Evolutionary conservation across 768 basidiomycete species (phyloP), one percentile per base, ranked within the genome.

Genomic region (Lactarius hengduanensis): DNA sequence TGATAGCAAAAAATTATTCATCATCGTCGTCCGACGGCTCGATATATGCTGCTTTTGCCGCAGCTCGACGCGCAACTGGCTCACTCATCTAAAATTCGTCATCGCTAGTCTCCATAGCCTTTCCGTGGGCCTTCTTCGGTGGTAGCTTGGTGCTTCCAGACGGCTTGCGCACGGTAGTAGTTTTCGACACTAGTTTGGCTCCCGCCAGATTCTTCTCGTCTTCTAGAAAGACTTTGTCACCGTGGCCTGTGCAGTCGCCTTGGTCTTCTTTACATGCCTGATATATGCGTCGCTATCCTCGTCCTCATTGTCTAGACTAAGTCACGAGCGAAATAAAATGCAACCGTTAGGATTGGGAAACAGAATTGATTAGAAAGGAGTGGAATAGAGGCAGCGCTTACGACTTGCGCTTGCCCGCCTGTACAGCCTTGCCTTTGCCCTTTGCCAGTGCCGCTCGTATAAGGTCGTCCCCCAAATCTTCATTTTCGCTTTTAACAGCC

Each of bases 351-450:
- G 36, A 41, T 18, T 4, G 16, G 10, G 28, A 41, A 15, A 41
- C 16, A 8, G 0, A 18, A 11, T 9, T 9, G 4, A 10, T 7
- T 2, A 41, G 5, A 13, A 40, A 15, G 4, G 50, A 16, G 10
- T 4, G 2, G 55, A 18, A 36, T 36, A 38, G 62, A n/a, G 22
- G 18, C 15, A 15, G 4, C 11, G 74, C 80, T 38, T 60, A 88
- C 91, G 84, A 89, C 76, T 92, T 93, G 53, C 90, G 85, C 76
- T 92, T 92, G 53, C 56, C 28, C 18, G 72, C 70, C n/a, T 74
- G 73, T 71, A 78, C 80, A 3, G 76, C 80, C 69, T 84, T 86
- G 43, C 74, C 80, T 64, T 84, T 84, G 36, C 75, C 78, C 62
- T 80, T 84, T 6, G 74, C 70, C 0, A 73, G 66, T 18, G 72